Evolutionary conservation across 805 yeast genomes (phyloP).

Genomic region (Isabelozyma rhagii): DNA sequence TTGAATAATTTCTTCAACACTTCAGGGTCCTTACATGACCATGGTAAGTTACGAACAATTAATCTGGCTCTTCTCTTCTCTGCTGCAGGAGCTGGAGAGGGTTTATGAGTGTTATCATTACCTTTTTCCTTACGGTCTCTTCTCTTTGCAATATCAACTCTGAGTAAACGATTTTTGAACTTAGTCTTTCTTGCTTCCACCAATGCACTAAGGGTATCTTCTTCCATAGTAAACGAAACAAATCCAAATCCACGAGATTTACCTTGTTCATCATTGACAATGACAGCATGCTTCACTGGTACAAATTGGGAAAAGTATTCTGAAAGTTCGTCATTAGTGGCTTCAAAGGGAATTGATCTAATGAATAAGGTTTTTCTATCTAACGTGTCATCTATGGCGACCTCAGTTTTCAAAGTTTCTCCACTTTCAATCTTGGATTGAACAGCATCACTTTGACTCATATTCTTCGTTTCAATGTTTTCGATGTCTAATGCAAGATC

Average conservation of each 20-base stretch:
- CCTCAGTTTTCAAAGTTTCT: not conserved
- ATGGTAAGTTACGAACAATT: slow-evolving; percentile 89
- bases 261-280: slow-evolving; percentile 74
- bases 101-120: not conserved
- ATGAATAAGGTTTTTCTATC: slow-evolving; percentile 76
- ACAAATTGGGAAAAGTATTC: slow-evolving; percentile 88
- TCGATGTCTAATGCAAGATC: not conserved
- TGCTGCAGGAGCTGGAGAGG: slow-evolving; percentile 11
- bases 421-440: not conserved
- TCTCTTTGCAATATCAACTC: slow-evolving; percentile 87
- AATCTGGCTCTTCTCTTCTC: slow-evolving; percentile 83
- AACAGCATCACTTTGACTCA: too few relatives aligned
- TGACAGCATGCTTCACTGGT: slow-evolving; percentile 92
- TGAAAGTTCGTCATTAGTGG: slow-evolving; percentile 76
- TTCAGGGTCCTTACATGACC: slow-evolving; percentile 84
- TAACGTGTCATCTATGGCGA: slow-evolving; percentile 27
- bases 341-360: slow-evolving; percentile 76
- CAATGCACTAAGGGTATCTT: slow-evolving; percentile 78
- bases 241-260: slow-evolving; percentile 93
- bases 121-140: slow-evolving; percentile 66
- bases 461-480: not conserved
- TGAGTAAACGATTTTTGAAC: slow-evolving; percentile 61
- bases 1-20: slow-evolving; percentile 66
- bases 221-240: slow-evolving; percentile 82
- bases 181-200: slow-evolving; percentile 61